phyloP scores from a whole-genome alignment of 352 stramenopile species.

The Phytophthora pluvialis region DNA sequence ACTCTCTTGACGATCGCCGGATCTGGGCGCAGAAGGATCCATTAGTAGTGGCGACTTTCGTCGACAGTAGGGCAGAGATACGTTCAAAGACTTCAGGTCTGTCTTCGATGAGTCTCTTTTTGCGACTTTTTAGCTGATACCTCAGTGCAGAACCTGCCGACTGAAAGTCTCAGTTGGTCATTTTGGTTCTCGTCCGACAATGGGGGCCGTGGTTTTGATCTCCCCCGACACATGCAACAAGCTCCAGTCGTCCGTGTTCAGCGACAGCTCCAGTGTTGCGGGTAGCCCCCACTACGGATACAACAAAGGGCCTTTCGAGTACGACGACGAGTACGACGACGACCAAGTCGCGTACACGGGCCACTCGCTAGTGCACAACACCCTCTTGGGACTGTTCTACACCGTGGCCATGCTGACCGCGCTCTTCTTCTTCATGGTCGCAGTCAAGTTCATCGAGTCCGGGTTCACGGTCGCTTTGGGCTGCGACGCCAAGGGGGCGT shows the following conservation, averaged over 20 bases:
- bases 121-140: not conserved
- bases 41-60: too few species aligned
- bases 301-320: conserved; percentile 12
- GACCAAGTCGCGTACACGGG: conserved; percentile 9
- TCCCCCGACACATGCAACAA: conserved; percentile 32
- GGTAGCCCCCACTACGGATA: conserved; percentile 20
- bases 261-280: conserved; percentile 34
- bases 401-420: conserved; percentile 41
- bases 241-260: conserved; percentile 44
- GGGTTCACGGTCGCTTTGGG: conserved; percentile 69
- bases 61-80: conserved; percentile 8
- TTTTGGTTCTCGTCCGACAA: conserved; percentile 3
- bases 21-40: too few species aligned
- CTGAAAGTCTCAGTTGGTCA: conserved; percentile 16
- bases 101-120: not conserved
- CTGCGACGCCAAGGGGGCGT: conserved; percentile 61
- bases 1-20: too few species aligned
- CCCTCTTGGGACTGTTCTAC: conserved; percentile 36
- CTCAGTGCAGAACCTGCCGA: conserved; percentile 20
- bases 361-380: conserved; percentile 19
- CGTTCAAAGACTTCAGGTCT: not conserved
- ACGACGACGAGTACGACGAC: conserved; percentile 17
- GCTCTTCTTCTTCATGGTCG: conserved; percentile 84
- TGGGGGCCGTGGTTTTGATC: conserved; percentile 19
- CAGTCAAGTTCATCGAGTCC: conserved; percentile 74